Conservation (phyloP, 1,284 basidiomycete genomes). For the Chondrostereum purpureum region DNA sequence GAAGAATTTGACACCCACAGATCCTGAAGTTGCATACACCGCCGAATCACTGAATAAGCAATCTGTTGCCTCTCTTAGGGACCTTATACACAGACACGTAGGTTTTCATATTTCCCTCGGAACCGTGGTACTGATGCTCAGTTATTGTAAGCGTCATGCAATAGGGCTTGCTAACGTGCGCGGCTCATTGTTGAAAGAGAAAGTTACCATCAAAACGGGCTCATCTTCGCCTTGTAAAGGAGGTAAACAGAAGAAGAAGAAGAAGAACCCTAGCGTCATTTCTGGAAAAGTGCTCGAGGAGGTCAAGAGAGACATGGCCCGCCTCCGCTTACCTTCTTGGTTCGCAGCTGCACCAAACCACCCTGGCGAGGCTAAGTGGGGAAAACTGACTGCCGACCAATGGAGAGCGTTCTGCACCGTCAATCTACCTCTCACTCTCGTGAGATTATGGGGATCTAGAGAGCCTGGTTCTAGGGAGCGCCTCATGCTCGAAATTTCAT, state of each 20-base stretch:
- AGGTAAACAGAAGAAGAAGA: not conserved
- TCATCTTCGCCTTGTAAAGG: not conserved
- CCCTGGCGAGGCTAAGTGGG: too few relatives aligned
- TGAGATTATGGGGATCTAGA: conserved; percentile 16
- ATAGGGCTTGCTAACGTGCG: too few relatives aligned
- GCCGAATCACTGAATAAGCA: too few relatives aligned
- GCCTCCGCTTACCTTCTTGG: conserved; percentile 21
- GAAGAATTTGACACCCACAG: too few relatives aligned
- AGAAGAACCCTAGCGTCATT: conserved; percentile 10
- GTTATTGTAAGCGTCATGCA: too few relatives aligned
- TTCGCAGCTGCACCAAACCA: conserved; percentile 16
- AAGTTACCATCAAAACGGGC: too few relatives aligned
- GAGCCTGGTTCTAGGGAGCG: conserved; percentile 4
- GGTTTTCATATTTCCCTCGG: too few relatives aligned
- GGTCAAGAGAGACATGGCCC: conserved; percentile 16
- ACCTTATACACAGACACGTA: too few relatives aligned
- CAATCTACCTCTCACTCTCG: conserved; percentile 17
- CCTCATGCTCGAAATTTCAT: conserved; percentile 12
- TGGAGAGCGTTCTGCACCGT: conserved; percentile 18
- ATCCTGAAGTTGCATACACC: too few relatives aligned
- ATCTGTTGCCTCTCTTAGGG: too few relatives aligned
- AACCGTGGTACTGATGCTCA: too few relatives aligned
- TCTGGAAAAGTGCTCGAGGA: conserved; percentile 15
- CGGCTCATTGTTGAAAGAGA: too few relatives aligned
- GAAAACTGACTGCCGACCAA: conserved; percentile 23